Evolutionary conservation across 139 green algal species (phyloP).

Genomic region (Coelastrella sp.): DNA sequence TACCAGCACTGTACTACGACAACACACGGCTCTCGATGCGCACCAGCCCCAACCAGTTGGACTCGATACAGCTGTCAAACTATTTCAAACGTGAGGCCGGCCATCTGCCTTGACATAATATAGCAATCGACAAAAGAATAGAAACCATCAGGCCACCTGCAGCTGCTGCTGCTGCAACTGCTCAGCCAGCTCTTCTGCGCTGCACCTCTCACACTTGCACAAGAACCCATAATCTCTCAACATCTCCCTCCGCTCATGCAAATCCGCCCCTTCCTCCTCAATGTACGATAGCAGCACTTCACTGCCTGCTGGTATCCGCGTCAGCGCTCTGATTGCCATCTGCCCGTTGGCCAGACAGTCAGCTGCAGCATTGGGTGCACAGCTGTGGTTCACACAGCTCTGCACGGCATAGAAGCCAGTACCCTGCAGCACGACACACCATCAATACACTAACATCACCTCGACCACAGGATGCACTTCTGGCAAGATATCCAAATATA

Average conservation of each 20-base stretch:
- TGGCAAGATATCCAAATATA: too few relatives aligned
- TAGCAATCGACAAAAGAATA: neutral
- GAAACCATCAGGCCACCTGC: neutral
- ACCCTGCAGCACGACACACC: conserved; percentile 60
- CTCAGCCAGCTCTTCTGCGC: conserved; percentile 30
- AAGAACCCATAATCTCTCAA: conserved; percentile 90
- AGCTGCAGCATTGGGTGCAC: conserved; percentile 80
- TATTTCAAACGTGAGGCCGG: too few relatives aligned
- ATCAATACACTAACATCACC: neutral
- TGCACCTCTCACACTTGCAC: conserved; percentile 74
- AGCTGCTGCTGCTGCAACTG: neutral
- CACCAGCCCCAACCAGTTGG: too few relatives aligned
- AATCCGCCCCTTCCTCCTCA: conserved; percentile 28
- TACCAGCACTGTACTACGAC: too few relatives aligned
- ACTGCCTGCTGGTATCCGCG: conserved; percentile 66
- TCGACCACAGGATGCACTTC: neutral
- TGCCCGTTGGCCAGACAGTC: conserved; percentile 62
- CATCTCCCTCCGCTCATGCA: conserved; percentile 60
- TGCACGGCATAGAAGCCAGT: conserved; percentile 92
- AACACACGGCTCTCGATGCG: too few relatives aligned
- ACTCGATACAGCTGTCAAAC: too few relatives aligned
- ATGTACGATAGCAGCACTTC: conserved; percentile 90
- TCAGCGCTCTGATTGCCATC: conserved; percentile 70
- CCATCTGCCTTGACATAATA: too few relatives aligned
- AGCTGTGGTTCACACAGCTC: conserved; percentile 93